Evolutionary conservation across 1,284 basidiomycete genomes (phyloP).

Genomic region (Ceratobasidium sp.): DNA sequence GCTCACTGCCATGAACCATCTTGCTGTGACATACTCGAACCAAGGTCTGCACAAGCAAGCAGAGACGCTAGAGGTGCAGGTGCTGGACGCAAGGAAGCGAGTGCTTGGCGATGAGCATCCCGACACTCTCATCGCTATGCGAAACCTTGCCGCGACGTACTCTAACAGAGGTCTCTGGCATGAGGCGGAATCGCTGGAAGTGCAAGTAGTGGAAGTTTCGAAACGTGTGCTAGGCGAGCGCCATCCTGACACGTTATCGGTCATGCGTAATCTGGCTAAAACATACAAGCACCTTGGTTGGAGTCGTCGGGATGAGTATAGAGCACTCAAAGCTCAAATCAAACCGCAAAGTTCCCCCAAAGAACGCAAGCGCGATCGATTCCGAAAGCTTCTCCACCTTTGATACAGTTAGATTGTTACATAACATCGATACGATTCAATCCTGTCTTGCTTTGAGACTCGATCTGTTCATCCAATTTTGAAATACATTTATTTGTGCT

Average conservation of each 20-base stretch:
- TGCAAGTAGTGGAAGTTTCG: not conserved
- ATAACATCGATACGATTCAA: too few species aligned
- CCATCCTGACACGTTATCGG: not conserved
- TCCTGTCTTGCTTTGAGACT: too few species aligned
- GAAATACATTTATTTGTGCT: too few species aligned
- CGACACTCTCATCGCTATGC: constrained; percentile 1
- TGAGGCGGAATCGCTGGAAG: constrained; percentile 3
- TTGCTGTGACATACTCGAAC: not conserved
- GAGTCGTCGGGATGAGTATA: not conserved
- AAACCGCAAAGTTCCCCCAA: not conserved
- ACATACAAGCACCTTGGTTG: not conserved
- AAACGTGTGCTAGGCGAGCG: not conserved
- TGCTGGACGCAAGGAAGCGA: not conserved
- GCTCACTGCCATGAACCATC: not conserved
- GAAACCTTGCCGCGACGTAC: constrained; percentile 9
- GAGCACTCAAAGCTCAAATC: not conserved
- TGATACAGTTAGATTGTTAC: too few species aligned
- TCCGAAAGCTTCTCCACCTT: too few species aligned
- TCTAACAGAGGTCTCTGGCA: not conserved
- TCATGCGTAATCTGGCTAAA: not conserved
- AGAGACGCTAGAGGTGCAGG: constrained; percentile 1
- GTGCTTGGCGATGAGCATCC: constrained; percentile 3
- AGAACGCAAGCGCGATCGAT: not conserved
- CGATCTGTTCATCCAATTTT: too few species aligned
- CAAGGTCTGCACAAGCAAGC: not conserved